Conservation (phyloP, 805 yeast genomes). For the Candida tammaniensis region DNA sequence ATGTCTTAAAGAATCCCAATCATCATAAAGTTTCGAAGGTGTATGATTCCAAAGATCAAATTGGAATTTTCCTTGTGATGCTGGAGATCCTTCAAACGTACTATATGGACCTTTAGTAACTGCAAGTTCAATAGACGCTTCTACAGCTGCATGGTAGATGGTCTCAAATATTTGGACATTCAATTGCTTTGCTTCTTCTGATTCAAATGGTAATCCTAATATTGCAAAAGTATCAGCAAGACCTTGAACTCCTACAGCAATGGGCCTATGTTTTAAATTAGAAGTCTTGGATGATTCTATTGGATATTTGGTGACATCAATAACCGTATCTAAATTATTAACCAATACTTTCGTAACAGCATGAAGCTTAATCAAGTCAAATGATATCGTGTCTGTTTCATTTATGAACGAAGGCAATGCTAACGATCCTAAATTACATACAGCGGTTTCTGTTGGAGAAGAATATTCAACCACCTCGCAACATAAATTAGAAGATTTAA, state of each 20-base stretch:
- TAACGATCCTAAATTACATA: conserved; percentile 89
- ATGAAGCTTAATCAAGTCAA: conserved; percentile 75
- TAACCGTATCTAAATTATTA: conserved; percentile 74
- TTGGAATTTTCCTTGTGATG: conserved; percentile 81
- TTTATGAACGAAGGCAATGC: conserved; percentile 78
- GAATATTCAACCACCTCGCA: conserved; percentile 94
- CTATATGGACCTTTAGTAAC: conserved; percentile 64
- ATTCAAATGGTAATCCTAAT: conserved; percentile 83
- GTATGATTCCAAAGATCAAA: conserved; percentile 82
- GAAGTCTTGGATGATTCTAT: conserved; percentile 71
- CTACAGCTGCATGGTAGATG: conserved; percentile 89
- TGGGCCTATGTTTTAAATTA: conserved; percentile 82
- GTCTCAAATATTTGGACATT: conserved; percentile 92
- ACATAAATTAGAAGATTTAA: conserved; percentile 91
- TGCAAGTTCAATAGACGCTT: conserved; percentile 83
- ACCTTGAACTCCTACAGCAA: conserved; percentile 98
- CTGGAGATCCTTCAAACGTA: conserved; percentile 81
- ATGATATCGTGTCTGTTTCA: conserved; percentile 43
- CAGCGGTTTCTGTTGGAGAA: conserved; percentile 90
- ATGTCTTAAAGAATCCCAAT: conserved; percentile 74
- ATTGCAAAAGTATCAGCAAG: conserved; percentile 84
- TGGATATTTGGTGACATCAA: conserved; percentile 85
- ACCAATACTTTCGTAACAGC: conserved; percentile 73
- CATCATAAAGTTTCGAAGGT: conserved; percentile 74
- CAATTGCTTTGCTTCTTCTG: conserved; percentile 68